Conservation (phyloP, 257 asterid species). For the Lantana camara region DNA sequence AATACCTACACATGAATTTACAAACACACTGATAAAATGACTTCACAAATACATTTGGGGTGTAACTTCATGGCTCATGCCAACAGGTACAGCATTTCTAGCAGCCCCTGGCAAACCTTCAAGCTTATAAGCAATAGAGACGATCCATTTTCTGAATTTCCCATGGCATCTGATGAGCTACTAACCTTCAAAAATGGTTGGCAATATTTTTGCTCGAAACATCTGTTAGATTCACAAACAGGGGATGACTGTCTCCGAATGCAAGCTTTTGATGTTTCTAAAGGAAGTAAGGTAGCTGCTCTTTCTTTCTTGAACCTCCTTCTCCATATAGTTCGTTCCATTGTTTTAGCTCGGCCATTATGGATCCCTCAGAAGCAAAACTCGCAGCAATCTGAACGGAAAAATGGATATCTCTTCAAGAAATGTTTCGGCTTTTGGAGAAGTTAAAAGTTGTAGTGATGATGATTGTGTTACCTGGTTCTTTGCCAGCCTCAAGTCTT, state of each 20-base stretch:
- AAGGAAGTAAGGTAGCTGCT: slow-evolving; percentile 80
- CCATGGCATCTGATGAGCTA: background rate
- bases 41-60: background rate
- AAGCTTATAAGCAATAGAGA: background rate
- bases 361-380: slow-evolving; percentile 84
- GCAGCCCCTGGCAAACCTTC: background rate
- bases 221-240: no score
- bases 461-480: slow-evolving; percentile 59
- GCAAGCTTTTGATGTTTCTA: slow-evolving; percentile 36
- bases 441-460: no score
- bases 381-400: slow-evolving; percentile 84
- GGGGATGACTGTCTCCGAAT: background rate
- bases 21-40: slow-evolving; percentile 18
- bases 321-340: slow-evolving; percentile 90
- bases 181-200: slow-evolving; percentile 18
- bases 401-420: background rate
- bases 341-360: slow-evolving; percentile 85
- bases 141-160: background rate
- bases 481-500: slow-evolving; percentile 84
- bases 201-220: no score
- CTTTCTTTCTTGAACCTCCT: slow-evolving; percentile 83
- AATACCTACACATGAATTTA: slow-evolving; percentile 29
- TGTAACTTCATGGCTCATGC: slow-evolving; percentile 9
- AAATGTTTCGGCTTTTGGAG: background rate
- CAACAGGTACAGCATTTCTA: background rate